phyloP scores from a whole-genome alignment of 1,284 basidiomycete genomes.

The Apiotrichum mycotoxinovorans region DNA sequence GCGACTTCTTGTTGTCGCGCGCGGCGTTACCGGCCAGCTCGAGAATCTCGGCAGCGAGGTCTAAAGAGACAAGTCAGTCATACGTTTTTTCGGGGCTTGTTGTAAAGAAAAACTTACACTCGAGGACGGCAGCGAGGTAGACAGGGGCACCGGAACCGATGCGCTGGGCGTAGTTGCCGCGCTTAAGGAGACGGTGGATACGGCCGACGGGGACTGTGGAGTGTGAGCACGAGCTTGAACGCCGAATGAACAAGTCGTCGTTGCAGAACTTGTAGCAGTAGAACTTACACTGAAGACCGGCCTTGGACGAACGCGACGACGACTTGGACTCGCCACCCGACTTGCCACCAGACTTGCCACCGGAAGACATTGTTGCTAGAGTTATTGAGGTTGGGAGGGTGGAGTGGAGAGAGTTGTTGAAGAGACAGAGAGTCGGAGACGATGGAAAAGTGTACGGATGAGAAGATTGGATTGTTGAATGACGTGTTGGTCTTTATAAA shows the following conservation, averaged over 20 bases:
- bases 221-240: constrained; percentile 10
- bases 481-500: neutral
- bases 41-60: constrained; percentile 80
- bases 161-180: constrained; percentile 78
- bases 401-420: neutral
- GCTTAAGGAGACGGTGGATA: constrained; percentile 80
- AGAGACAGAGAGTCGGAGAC: constrained; percentile 7
- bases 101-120: constrained; percentile 32
- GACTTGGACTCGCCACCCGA: constrained; percentile 54
- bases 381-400: constrained; percentile 11
- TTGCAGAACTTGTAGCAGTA: neutral
- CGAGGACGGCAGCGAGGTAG: constrained; percentile 66
- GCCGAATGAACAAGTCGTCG: constrained; percentile 9
- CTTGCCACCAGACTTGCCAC: constrained; percentile 55
- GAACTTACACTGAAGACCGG: constrained; percentile 64
- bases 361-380: constrained; percentile 55
- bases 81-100: no score
- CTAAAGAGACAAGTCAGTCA: constrained; percentile 12
- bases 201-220: constrained; percentile 69
- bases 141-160: constrained; percentile 57
- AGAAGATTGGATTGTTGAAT: neutral
- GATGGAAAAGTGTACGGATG: neutral
- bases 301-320: constrained; percentile 74
- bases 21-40: constrained; percentile 80
- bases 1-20: constrained; percentile 63